A percentile compares a stretch with the other conserved stretches of the same genome.
phyloP scores from a whole-genome alignment of 495 filamentous ascomycete species.

The Pyrenopolyporus hunteri region DNA sequence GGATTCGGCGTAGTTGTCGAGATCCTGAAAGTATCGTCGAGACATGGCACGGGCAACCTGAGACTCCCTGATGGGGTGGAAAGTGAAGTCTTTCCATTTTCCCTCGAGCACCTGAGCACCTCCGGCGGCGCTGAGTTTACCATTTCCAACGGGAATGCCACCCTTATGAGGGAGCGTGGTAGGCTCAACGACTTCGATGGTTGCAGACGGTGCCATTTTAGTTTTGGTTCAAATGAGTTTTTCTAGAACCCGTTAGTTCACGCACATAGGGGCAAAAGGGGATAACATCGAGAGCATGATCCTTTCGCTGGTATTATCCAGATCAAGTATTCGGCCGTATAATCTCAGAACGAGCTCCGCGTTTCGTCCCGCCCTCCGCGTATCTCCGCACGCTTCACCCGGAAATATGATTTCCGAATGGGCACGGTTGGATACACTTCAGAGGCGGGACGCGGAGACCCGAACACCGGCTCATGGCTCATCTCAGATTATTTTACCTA shows the following conservation, averaged over 20 bases:
- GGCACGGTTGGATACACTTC: constrained; percentile 19
- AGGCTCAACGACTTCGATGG: constrained; percentile 41
- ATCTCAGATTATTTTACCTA: constrained; percentile 46
- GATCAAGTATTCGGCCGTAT: constrained; percentile 97
- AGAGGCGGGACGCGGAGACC: constrained; percentile 32
- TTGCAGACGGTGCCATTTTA: constrained; percentile 80
- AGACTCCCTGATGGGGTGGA: constrained; percentile 85
- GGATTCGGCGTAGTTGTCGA: constrained; percentile 87
- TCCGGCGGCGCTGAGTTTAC: constrained; percentile 45
- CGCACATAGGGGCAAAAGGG: constrained; percentile 40
- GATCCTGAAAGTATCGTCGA: constrained; percentile 85
- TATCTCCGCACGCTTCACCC: constrained; percentile 23
- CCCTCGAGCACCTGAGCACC: constrained; percentile 63
- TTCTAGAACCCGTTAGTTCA: constrained; percentile 48
- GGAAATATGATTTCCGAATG: neutral
- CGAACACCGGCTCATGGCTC: constrained; percentile 48
- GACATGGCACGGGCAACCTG: constrained; percentile 93
- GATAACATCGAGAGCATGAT: constrained; percentile 72
- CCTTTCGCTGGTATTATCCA: constrained; percentile 99
- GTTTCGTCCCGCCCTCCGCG: constrained; percentile 10
- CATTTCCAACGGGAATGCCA: constrained; percentile 48
- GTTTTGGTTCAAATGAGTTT: constrained; percentile 41
- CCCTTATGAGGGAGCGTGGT: constrained; percentile 43
- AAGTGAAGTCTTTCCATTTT: constrained; percentile 80
- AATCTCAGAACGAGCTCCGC: constrained; percentile 72